phyloP scores from a whole-genome alignment of 1,284 basidiomycete genomes.

The Salmacisia buchloeana region DNA sequence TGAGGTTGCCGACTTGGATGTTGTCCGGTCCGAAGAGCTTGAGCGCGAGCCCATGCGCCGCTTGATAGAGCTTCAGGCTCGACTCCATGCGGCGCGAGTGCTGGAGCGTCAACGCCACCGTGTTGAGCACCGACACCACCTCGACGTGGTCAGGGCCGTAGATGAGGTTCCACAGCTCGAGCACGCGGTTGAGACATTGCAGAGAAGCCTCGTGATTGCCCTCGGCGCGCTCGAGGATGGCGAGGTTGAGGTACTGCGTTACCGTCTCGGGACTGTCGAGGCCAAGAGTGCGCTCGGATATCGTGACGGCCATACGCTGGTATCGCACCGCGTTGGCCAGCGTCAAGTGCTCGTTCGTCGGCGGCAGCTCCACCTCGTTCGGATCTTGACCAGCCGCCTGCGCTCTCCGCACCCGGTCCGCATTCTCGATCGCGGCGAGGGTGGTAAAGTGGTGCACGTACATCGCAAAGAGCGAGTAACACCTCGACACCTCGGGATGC shows the following conservation, averaged over 20 bases:
- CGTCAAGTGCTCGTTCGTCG: conserved; percentile 50
- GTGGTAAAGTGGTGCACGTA: conserved; percentile 51
- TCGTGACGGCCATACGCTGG: conserved; percentile 58
- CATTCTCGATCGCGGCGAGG: conserved; percentile 23
- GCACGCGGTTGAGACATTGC: conserved; percentile 56
- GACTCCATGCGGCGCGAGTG: conserved; percentile 32
- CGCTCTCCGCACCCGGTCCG: conserved; percentile 29
- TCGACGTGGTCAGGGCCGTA: conserved; percentile 57
- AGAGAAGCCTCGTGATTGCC: conserved; percentile 52
- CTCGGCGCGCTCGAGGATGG: conserved; percentile 56
- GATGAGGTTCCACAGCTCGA: conserved; percentile 56
- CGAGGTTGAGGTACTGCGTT: conserved; percentile 59
- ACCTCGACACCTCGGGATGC: conserved; percentile 58
- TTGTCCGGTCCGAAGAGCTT: conserved; percentile 39
- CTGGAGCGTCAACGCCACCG: conserved; percentile 44
- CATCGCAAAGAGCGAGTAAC: conserved; percentile 56
- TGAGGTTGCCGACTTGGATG: conserved; percentile 47
- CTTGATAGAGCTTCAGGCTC: conserved; percentile 34
- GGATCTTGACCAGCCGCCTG: conserved; percentile 23
- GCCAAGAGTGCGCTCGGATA: conserved; percentile 58
- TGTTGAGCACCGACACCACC: conserved; percentile 54
- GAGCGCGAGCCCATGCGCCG: conserved; percentile 37
- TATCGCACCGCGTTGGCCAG: conserved; percentile 54
- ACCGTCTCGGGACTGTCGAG: conserved; percentile 58
- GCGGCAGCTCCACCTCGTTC: conserved; percentile 13